These are phyloP conservation scores for Gamsiella multidivaricata DNA, from an alignment of 192 early-diverging fungal genomes.

Conservation along the genomic window DNA sequence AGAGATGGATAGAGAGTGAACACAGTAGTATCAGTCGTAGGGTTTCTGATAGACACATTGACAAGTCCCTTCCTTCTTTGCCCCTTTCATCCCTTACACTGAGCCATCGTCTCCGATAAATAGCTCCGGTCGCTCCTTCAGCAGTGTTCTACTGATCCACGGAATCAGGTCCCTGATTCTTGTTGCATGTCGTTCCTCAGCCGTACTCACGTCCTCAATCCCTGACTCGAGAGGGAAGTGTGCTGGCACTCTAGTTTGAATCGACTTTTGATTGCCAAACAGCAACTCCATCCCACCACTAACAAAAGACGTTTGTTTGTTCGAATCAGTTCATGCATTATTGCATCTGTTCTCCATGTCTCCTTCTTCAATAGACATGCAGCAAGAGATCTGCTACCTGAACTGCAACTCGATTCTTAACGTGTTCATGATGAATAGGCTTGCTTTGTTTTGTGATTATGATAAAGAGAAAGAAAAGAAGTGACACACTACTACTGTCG, in stretches of 20 bases:
- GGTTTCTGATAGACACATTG: not conserved
- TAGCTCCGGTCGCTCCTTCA: constrained; percentile 84
- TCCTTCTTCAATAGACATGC: too few species aligned
- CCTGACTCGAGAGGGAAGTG: constrained; percentile 25
- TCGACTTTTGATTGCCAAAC: constrained; percentile 79
- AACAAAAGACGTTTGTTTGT: too few species aligned
- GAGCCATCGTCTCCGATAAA: constrained; percentile 82
- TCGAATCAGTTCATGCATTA: too few species aligned
- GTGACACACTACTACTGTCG: not conserved
- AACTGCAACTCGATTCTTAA: constrained; percentile 47
- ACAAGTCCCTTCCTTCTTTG: not conserved
- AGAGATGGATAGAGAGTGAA: constrained; percentile 9
- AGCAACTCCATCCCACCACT: constrained; percentile 94
- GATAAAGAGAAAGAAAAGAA: not conserved
- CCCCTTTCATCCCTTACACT: constrained; percentile 65
- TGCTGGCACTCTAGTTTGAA: constrained; percentile 62
- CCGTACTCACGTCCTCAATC: not conserved
- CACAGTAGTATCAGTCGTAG: too few species aligned
- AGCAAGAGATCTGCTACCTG: too few species aligned
- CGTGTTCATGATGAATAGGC: not conserved
- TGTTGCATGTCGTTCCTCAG: constrained; percentile 41
- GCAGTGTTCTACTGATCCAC: constrained; percentile 73
- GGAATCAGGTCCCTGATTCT: constrained; percentile 78
- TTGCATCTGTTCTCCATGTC: too few species aligned
- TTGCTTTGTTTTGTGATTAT: not conserved